Evolutionary conservation across 805 yeast species (phyloP), one percentile per base, ranked within the genome.

Genomic region (Debaryomyces maramus): DNA sequence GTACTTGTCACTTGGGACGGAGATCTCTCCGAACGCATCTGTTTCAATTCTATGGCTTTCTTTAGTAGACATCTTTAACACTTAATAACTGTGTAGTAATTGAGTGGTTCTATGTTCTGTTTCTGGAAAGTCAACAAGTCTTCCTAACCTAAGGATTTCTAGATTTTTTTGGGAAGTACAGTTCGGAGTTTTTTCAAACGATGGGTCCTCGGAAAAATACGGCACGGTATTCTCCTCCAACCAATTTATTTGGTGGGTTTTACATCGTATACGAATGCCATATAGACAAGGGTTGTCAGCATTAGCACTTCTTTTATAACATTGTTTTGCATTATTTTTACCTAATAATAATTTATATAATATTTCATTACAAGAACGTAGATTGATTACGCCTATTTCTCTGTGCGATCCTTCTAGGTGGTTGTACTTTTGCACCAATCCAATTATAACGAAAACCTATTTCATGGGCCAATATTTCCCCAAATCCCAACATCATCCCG

Each of bases 401-500:
- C 36, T 48, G 48, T 38, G 50, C 54, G 35, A 58, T 41, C 45
- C 70, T 56, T 41, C 56, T 48, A 9, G 63, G 58, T 1, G 76
- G 77, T 36, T 63, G 59, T 37, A 80, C 88, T 54, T 73, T 75
- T 10, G 89, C 89, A 5, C 85, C 88, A 16, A 71, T 55, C 86
- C 93, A 85, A 32, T 87, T 81, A 64, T 78, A 83, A 34, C 74
- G 72, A 68, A 87, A 86, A 5, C 96, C 95, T 29, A 91, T 65
- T 55, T 91, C 97, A 58, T 90, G 97, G 6, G 98, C 98, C 43
- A 88, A 68, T 15, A 91, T 81, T 67, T 91, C 98, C 2, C 98
- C 98, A 59, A 91, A 88, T 0, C 98, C 98, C 36, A 91, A 75
- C 96, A 90, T 90, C 63, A 91, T 70, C 6, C 98, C 98, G 54